Base-by-base conservation (phyloP, 345 rosid genomes). In the Citrus medica region DNA sequence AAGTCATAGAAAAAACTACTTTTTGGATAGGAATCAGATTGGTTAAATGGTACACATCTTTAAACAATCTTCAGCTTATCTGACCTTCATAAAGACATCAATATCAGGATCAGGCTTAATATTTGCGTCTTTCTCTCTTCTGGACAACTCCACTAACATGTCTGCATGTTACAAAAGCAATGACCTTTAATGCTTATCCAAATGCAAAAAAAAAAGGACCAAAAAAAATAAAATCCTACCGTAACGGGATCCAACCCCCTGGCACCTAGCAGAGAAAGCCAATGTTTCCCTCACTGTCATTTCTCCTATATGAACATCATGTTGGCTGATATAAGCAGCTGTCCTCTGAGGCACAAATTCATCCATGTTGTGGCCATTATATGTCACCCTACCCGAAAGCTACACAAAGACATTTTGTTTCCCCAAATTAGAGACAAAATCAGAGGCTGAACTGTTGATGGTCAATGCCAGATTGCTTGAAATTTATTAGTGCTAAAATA, bases 221-320 rank as follows among this genome's bases (percentile, higher is more conserved):
- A 27, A 21, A 68, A 67, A 67, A 9, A 9, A 25, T 22, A 24
- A 7, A 30, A 69, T 19, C 68, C 82, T 14, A 90, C 94, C 91
- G 8, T 86, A 85, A 24, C 79, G 86, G 1, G 73, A 6, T 74
- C 98, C 97, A 51, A 88, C 88, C 4, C 92, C 92, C 77, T 92
- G 98, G 83, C 94, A 92, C 80, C 86, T 85, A 19, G 97, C 97
- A 0, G 96, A 90, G 84, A 94, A 94, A 48, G 91, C 92, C 82
- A 94, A 80, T 38, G 98, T 94, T 81, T 94, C 98, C 74, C 93
- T 88, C 5, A 94, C 94, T 3, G 98, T 92, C 96, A 94, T 84
- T 67, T 91, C 92, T 56, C 87, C 90, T 4, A 90, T 86, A 32
- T 94, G 98, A 63, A 91, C 79, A 89, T 94, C 98, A 56, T 90